Evolutionary conservation across 176 grass and related monocot genomes (phyloP), one percentile per base, ranked within the genome.

Genomic region (Miscanthus lutarioriparius): DNA sequence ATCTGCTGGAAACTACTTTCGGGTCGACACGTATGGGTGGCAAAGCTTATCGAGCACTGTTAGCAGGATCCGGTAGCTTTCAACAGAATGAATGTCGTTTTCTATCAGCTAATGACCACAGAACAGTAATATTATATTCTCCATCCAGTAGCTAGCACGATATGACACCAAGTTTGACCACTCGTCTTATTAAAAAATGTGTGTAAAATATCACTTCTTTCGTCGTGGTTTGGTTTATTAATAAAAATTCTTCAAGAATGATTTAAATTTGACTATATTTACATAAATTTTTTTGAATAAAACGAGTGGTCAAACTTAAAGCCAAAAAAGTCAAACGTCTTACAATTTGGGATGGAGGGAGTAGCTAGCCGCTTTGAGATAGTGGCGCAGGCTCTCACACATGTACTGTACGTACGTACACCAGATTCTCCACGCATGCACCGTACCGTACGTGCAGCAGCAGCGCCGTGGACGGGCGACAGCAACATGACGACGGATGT

Each of bases 21-120:
- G 3, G 62, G 6, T 88, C 3, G 87, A 69, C 79, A 47, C 63
- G 53, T 4, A 11, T 26, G 4, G 10, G 11, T 15, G 65, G 15
- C 38, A 33, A 8, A 25, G 76, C 82, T 80, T 75, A 74, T 80
- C 38, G 10, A 25, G 48, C 64, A 45, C 86, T 61, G 37, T 75
- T 75, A 48, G n/a, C n/a, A n/a, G 54, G 33, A 65, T 3, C 48
- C 28, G 5, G 76, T 85, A 39, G 39, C 77, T 85, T 63, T 76
- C 62, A 28, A 9, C 59, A 20, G 54, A 78, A 83, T 69, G 59
- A 64, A 40, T 23, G 67, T 70, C 67, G 20, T 70, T 70, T 70
- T 70, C 36, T 10, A 19, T 37, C 17, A 38, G 35, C 66, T 36
- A 30, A n/a, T n/a, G n/a, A n/a, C n/a, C n/a, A n/a, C n/a, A n/a